phyloP scores from a whole-genome alignment of 495 filamentous ascomycete species.

The Trichoderma virens region DNA sequence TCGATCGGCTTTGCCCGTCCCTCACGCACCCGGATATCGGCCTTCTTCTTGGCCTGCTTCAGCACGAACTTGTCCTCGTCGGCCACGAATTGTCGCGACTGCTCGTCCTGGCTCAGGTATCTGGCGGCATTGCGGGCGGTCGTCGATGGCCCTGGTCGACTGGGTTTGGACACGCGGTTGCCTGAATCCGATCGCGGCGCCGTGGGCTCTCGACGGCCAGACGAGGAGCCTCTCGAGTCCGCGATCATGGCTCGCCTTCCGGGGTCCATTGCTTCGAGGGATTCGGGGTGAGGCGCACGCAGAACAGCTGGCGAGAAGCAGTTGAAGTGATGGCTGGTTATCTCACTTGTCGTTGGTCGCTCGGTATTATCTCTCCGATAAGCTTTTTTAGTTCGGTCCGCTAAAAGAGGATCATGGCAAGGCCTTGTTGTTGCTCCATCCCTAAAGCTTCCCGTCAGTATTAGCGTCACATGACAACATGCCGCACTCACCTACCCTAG shows the following conservation, averaged over 20 bases:
- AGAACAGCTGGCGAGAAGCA: not conserved
- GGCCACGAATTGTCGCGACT: slow-evolving; percentile 76
- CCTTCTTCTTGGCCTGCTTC: slow-evolving; percentile 96
- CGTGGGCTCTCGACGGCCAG: slow-evolving; percentile 31
- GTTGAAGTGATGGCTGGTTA: not conserved
- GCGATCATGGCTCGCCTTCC: slow-evolving; percentile 41
- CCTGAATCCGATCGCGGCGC: slow-evolving; percentile 37
- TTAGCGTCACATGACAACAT: not conserved
- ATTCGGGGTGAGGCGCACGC: not conserved
- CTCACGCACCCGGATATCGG: slow-evolving; percentile 91
- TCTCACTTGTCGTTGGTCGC: not conserved
- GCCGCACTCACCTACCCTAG: not conserved
- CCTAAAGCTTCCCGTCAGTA: not conserved
- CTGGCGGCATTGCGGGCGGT: slow-evolving; percentile 17
- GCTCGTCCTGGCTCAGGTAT: slow-evolving; percentile 55
- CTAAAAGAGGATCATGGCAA: not conserved
- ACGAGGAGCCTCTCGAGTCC: slow-evolving; percentile 31
- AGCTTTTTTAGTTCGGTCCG: slow-evolving; percentile 6
- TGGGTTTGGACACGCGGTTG: slow-evolving; percentile 37
- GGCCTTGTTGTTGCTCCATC: not conserved
- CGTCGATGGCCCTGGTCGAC: slow-evolving; percentile 24
- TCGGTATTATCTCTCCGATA: not conserved
- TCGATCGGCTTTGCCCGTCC: slow-evolving; percentile 89
- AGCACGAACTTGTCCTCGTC: slow-evolving; percentile 95
- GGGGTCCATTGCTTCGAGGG: slow-evolving; percentile 31